Base-by-base conservation (phyloP, 768 basidiomycete genomes). In the Lactarius hatsudake region DNA sequence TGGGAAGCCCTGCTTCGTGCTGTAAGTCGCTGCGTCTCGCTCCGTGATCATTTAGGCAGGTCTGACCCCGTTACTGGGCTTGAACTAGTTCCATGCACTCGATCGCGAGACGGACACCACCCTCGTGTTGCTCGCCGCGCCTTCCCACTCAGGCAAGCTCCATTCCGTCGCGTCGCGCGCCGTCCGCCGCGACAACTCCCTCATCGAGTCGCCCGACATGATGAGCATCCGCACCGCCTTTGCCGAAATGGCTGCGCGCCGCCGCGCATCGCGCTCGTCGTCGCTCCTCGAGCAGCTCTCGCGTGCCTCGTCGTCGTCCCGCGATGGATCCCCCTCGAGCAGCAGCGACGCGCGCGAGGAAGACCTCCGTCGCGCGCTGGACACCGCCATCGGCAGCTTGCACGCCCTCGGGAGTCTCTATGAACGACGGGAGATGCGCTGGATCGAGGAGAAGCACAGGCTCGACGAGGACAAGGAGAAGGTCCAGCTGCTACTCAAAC, bases 51-150 rank as follows among this genome's bases (percentile, higher is more conserved):
- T 74, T 77, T 74, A 73, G 74, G 75, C 71, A 76, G 72, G 70
- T 76, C 76, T 71, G 69, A 75, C 75, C 74, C 75, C 58, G 63
- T 45, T 59, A 51, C 53, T 66, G 64, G 77, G 53, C 26, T 53
- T 30, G 32, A 34, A 34, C 32, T 70, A 93, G 91, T 89, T 93
- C 81, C 88, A 90, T 78, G 82, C 82, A 38, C 77, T 93, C 36
- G 91, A 93, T 77, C 82, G 89, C 54, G 89, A 92, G 75, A 93
- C 91, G 4, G 91, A 93, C 70, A 82, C 90, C 12, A 92, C 89
- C 0, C 82, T 93, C 79, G 76, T 93, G 30, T 77, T 93, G 0
- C 78, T 93, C 30, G 90, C 90, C 5, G 83, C 90, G 0, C 91
- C 91, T 0, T 86, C 90, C 2, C 90, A 93, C 73, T 81, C 86